Percentiles rank a stretch among this genome's conserved stretches.
Evolutionary conservation across 805 yeast species (phyloP).

Genomic region (Suhomyces kilbournensis): DNA sequence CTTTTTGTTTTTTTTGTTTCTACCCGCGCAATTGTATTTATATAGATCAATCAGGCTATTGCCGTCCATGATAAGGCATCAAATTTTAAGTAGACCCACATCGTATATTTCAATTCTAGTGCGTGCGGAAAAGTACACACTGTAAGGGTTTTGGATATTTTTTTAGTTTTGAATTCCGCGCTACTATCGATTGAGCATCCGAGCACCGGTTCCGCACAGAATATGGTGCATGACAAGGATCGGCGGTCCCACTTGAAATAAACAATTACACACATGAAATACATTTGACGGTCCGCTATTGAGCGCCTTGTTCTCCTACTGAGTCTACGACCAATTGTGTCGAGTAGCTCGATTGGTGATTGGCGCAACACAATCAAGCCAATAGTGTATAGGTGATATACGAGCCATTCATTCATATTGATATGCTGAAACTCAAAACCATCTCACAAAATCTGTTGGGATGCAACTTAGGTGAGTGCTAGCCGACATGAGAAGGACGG

Average conservation of each 20-base stretch:
- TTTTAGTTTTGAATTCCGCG: background rate
- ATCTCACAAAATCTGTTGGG: background rate
- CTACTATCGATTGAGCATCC: background rate
- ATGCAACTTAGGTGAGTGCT: background rate
- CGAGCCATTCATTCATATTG: background rate
- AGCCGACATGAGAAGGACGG: background rate
- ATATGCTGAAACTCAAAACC: background rate
- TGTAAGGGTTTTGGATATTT: background rate
- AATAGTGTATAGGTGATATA: background rate
- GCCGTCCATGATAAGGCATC: background rate
- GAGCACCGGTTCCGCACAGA: background rate
- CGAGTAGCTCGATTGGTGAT: background rate
- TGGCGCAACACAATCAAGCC: background rate
- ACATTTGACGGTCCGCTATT: background rate
- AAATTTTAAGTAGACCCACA: background rate
- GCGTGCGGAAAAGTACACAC: background rate
- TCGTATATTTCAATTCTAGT: background rate
- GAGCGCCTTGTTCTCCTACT: background rate
- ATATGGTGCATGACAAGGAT: background rate
- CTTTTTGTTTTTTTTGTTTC: too few relatives aligned
- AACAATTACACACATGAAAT: background rate
- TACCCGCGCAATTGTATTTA: background rate
- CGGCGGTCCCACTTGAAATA: background rate
- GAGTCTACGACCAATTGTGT: background rate
- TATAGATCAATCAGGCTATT: background rate